phyloP scores from a whole-genome alignment of 2,329 filamentous ascomycete species.

The Dothidotthia symphoricarpi region DNA sequence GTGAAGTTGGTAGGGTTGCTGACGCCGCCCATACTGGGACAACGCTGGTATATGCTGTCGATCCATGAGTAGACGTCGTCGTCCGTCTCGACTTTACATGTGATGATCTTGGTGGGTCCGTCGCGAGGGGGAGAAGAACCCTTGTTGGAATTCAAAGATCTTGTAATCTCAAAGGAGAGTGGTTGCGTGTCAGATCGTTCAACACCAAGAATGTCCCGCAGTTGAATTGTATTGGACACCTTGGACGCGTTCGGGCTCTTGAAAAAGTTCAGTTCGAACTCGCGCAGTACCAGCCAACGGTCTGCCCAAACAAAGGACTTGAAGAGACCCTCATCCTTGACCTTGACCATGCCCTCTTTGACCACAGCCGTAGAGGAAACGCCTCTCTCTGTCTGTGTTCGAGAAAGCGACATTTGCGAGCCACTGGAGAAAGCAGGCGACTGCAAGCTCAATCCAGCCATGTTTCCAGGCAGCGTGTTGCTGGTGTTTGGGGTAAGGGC shows the following conservation, averaged over 20 bases:
- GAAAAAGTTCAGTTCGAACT: constrained; percentile 90
- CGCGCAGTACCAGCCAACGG: constrained; percentile 86
- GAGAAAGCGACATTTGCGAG: constrained; percentile 42
- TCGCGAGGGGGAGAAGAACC: constrained; percentile 73
- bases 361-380: constrained; percentile 40
- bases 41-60: constrained; percentile 94
- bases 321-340: constrained; percentile 90
- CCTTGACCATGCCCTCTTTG: constrained; percentile 71
- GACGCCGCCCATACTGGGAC: constrained; percentile 95
- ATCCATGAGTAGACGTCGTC: constrained; percentile 99
- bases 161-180: constrained; percentile 91
- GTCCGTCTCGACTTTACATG: constrained; percentile 91
- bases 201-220: constrained; percentile 87
- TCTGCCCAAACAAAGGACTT: constrained; percentile 81
- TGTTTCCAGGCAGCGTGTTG: constrained; percentile 68
- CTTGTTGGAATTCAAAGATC: constrained; percentile 58
- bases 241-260: constrained; percentile 82
- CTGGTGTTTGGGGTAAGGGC: constrained; percentile 71
- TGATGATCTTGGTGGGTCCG: constrained; percentile 75
- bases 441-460: constrained; percentile 72
- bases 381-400: constrained; percentile 45
- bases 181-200: constrained; percentile 87
- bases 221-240: constrained; percentile 76
- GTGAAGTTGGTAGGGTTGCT: constrained; percentile 99
- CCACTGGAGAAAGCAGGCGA: constrained; percentile 53